phyloP scores from a whole-genome alignment of 2,329 filamentous ascomycete genomes.

The Aspergillus sp. region DNA sequence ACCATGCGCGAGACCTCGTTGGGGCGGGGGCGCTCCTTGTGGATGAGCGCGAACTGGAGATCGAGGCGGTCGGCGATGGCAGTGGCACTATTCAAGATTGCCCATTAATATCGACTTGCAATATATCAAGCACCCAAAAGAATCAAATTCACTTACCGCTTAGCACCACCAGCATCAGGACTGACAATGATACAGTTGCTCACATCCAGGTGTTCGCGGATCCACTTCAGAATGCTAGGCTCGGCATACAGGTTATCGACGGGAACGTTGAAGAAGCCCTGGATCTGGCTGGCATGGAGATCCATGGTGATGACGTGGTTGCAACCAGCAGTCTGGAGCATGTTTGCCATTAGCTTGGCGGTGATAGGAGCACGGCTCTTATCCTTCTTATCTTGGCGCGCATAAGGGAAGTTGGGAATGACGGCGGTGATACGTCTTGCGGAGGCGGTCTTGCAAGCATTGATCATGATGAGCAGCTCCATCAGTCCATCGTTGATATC shows the following conservation, averaged over 20 bases:
- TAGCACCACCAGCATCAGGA: conserved; percentile 91
- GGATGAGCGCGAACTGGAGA: conserved; percentile 88
- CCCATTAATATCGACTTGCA: conserved; percentile 1
- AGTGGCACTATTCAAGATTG: conserved; percentile 64
- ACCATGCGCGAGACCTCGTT: conserved; percentile 94
- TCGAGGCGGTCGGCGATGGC: conserved; percentile 91
- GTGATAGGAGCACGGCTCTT: conserved; percentile 94
- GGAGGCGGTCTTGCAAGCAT: conserved; percentile 82
- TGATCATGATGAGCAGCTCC: conserved; percentile 98
- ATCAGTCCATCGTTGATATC: conserved; percentile 98
- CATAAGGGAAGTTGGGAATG: conserved; percentile 95
- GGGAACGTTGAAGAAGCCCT: conserved; percentile 90
- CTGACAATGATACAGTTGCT: conserved; percentile 90
- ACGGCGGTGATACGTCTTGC: conserved; percentile 93
- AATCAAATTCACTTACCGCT: conserved; percentile 59
- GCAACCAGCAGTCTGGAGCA: conserved; percentile 92
- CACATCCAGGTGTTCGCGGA: conserved; percentile 78
- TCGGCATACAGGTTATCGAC: conserved; percentile 88
- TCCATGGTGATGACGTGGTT: conserved; percentile 97
- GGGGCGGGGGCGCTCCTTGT: conserved; percentile 90
- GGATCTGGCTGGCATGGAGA: conserved; percentile 88
- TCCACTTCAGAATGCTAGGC: conserved; percentile 88
- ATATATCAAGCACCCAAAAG: neutral
- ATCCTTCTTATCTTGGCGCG: conserved; percentile 97
- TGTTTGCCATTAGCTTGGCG: conserved; percentile 93